These are phyloP conservation scores for Nakazawaea wickerhamii DNA, from an alignment of 805 yeast species.

Conservation along the genomic window DNA sequence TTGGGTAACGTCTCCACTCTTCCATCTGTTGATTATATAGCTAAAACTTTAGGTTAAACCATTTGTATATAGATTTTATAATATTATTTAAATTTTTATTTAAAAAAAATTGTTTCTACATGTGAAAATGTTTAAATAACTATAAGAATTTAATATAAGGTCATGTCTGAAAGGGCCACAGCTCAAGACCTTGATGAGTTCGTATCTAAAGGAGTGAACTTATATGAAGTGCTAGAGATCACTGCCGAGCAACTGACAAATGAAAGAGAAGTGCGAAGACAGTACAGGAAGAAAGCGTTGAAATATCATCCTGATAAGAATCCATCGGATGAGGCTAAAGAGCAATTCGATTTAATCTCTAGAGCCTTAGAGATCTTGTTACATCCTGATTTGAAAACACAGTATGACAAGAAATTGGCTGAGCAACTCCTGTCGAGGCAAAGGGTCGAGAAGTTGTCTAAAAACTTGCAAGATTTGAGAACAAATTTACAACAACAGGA, in stretches of 20 bases:
- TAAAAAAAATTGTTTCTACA: not conserved
- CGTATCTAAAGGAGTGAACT: constrained; percentile 7
- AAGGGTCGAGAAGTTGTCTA: constrained; percentile 12
- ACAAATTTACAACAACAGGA: constrained; percentile 28
- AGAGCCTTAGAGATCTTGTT: constrained; percentile 22
- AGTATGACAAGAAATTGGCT: constrained; percentile 20
- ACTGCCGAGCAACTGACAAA: not conserved
- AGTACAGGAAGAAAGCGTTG: constrained; percentile 27
- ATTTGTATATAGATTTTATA: not conserved
- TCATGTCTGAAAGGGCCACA: not conserved
- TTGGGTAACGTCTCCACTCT: constrained; percentile 73
- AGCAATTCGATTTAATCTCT: constrained; percentile 23
- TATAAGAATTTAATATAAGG: not conserved
- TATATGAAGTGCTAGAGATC: constrained; percentile 14
- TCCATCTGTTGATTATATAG: constrained; percentile 61
- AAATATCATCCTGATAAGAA: constrained; percentile 31
- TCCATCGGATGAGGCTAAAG: constrained; percentile 21
- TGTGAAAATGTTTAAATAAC: not conserved
- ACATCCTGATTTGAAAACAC: constrained; percentile 15
- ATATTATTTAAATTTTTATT: too few relatives aligned
- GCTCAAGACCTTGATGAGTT: constrained; percentile 8
- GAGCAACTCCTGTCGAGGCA: constrained; percentile 1
- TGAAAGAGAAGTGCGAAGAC: constrained; percentile 19
- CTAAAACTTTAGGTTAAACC: constrained; percentile 26
- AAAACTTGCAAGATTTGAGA: constrained; percentile 17